Evolutionary conservation across 257 asterid species (phyloP), one percentile per base, ranked within the genome.

Genomic region (Anisodus acutangulus): DNA sequence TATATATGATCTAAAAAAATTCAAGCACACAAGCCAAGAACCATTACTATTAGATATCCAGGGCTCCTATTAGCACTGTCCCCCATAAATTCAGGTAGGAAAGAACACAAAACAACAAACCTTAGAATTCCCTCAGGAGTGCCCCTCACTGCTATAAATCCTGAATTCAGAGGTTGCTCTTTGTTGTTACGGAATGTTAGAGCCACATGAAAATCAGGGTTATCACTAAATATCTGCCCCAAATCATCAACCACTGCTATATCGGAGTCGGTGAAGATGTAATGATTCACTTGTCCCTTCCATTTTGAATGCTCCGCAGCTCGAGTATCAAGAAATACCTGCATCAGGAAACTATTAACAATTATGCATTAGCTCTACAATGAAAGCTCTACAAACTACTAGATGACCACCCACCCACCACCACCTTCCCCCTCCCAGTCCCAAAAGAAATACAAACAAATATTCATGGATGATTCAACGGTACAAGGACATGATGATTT

Each of bases 101-200:
- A 0, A 31, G 47, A 64, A 47, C 43, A 47, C 10, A 78, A n/a
- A 86, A 58, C 45, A 83, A 86, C 47, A 78, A 89, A 97, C 99
- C 98, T 92, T 59, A 55, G 85, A 84, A 97, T 91, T 85, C 97
- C 99, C 83, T 93, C 89, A 15, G 85, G 80, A 79, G 96, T 93
- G 85, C 98, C 98, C 86, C 98, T 91, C 78, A 95, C 95, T 69
- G 98, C 98, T 84, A 97, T 94, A 78, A 97, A 93, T 86, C 99
- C 99, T 39, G 98, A 97, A 91, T 95, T 97, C 47, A 96, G 89
- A 83, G 98, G 98, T 86, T 96, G 98, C 22, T 93, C 93, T 78
- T 97, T 95, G 94, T 97, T 97, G 91, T 97, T 97, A 78, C 98
- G 91, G 88, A 93, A 97, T 87, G 99, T 97, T 84, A 97, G 93